These are phyloP conservation scores for Murraya paniculata DNA, from an alignment of 345 rosid species.

Conservation along the genomic window DNA sequence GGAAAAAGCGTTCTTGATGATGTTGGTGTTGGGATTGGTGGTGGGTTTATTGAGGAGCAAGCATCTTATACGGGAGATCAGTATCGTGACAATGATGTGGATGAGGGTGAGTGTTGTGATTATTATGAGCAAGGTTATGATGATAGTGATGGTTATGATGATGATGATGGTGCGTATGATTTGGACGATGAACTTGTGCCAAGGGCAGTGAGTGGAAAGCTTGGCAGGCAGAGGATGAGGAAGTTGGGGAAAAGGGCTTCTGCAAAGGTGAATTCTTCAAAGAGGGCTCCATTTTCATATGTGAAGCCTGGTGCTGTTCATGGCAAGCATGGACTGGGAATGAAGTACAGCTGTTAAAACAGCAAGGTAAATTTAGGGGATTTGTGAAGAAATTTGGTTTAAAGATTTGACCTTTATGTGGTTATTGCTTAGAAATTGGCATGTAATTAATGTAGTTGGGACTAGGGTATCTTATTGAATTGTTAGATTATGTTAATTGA, in stretches of 20 bases:
- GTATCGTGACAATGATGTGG: neutral
- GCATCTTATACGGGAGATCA: neutral
- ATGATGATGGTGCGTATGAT: conserved; percentile 23
- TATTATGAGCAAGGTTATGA: neutral
- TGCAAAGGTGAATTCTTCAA: conserved; percentile 32
- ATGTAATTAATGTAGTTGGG: conserved; percentile 3
- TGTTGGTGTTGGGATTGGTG: neutral
- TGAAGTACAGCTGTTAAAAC: conserved; percentile 26
- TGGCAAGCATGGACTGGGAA: conserved; percentile 54
- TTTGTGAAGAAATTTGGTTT: neutral
- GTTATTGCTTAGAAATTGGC: neutral
- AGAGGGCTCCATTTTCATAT: conserved; percentile 24
- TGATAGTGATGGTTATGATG: neutral
- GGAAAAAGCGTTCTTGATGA: neutral
- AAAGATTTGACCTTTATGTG: conserved; percentile 7
- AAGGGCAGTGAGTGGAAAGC: conserved; percentile 31
- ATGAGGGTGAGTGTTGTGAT: neutral
- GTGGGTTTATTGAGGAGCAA: neutral
- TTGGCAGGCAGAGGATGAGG: conserved; percentile 51
- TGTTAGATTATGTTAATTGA: neutral
- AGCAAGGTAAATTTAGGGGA: neutral
- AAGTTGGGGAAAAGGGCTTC: conserved; percentile 50
- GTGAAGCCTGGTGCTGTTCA: conserved; percentile 49
- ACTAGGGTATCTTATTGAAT: neutral
- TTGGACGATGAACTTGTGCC: conserved; percentile 52